These are phyloP conservation scores for Aspergillus novoparasiticus DNA, from an alignment of 2,329 filamentous ascomycete genomes.

Conservation along the genomic window DNA sequence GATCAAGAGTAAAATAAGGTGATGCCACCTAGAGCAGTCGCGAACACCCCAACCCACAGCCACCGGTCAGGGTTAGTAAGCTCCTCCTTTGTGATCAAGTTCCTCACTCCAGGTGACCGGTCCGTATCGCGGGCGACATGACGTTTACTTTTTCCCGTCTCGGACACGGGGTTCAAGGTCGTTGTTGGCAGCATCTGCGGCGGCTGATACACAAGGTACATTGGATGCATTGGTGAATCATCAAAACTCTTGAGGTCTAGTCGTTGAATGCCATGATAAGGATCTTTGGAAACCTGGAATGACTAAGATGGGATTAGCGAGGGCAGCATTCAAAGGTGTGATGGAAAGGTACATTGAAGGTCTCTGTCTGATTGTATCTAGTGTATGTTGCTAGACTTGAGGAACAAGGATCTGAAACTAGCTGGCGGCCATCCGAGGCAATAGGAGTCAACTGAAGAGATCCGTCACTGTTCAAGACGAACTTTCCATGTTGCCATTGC, in stretches of 20 bases:
- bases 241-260: slow-evolving; percentile 67
- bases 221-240: slow-evolving; percentile 66
- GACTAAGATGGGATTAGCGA: slow-evolving; percentile 30
- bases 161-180: slow-evolving; percentile 62
- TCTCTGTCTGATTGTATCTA: slow-evolving; percentile 67
- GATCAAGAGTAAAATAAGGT: slow-evolving; percentile 37
- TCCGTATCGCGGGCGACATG: slow-evolving; percentile 18
- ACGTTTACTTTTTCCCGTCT: slow-evolving; percentile 42
- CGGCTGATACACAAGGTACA: slow-evolving; percentile 66
- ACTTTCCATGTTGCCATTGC: slow-evolving; percentile 73
- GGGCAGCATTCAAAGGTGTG: not conserved
- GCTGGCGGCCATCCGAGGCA: slow-evolving; percentile 66
- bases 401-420: slow-evolving; percentile 67
- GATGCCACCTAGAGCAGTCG: slow-evolving; percentile 48
- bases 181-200: slow-evolving; percentile 71
- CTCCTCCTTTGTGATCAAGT: slow-evolving; percentile 34
- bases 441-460: slow-evolving; percentile 64
- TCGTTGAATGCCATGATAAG: slow-evolving; percentile 63
- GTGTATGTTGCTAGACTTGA: slow-evolving; percentile 60
- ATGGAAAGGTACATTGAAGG: slow-evolving; percentile 56
- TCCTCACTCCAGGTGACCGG: slow-evolving; percentile 28
- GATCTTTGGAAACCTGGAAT: slow-evolving; percentile 54
- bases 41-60: slow-evolving; percentile 53
- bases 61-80: slow-evolving; percentile 44
- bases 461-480: slow-evolving; percentile 58